phyloP scores from a whole-genome alignment of 1,139 yeast genomes.

The Protomyces gravidus region DNA sequence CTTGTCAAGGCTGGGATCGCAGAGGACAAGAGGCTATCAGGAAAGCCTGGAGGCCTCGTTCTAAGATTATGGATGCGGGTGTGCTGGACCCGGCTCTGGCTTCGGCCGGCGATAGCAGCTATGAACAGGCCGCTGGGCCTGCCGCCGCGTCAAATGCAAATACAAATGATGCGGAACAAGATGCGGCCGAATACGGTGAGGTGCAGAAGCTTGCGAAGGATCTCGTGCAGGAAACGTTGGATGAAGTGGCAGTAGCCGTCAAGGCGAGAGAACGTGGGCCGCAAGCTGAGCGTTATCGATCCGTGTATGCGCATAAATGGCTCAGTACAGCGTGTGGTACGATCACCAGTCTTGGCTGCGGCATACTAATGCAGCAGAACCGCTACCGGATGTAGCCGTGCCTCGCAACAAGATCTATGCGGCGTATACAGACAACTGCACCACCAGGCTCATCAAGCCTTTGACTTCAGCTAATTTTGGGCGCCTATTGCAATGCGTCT shows the following conservation, averaged over 20 bases:
- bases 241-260: conserved; percentile 3
- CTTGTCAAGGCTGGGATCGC: too few species aligned
- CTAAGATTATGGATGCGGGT: background rate
- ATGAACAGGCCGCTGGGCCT: background rate
- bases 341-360: background rate
- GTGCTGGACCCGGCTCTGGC: background rate
- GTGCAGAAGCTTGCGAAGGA: conserved; percentile 7
- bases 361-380: background rate
- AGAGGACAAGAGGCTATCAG: too few species aligned
- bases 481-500: conserved; percentile 66
- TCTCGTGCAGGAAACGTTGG: conserved; percentile 3
- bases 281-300: conserved; percentile 12
- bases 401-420: conserved; percentile 82
- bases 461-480: conserved; percentile 86
- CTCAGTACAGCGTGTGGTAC: conserved; percentile 22
- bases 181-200: conserved; percentile 10
- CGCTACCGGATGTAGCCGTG: conserved; percentile 57
- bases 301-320: conserved; percentile 16
- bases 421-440: conserved; percentile 69
- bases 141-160: background rate
- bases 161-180: background rate
- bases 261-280: conserved; percentile 7
- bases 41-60: too few species aligned
- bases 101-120: background rate
- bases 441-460: conserved; percentile 62